Conservation (phyloP, 345 rosid genomes). For the Brassica juncea region DNA sequence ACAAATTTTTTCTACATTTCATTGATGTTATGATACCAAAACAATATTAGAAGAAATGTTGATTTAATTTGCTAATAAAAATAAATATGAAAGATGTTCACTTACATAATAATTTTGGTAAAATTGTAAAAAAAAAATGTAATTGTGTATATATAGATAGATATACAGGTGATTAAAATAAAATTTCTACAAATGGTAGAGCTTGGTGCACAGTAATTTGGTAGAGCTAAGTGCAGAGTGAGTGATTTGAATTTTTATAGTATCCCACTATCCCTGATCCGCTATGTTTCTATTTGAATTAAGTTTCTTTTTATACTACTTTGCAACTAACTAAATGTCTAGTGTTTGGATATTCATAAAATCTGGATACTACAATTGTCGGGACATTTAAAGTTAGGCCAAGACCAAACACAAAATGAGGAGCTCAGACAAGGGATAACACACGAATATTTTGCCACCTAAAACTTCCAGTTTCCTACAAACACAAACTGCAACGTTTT, state of each 20-base stretch:
- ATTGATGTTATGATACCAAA: neutral
- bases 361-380: neutral
- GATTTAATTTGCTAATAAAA: no score
- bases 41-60: neutral
- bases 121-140: no score
- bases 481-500: slow-evolving; percentile 28
- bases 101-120: neutral
- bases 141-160: no score
- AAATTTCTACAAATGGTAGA: neutral
- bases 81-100: neutral
- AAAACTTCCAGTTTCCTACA: neutral
- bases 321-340: neutral
- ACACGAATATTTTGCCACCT: slow-evolving; percentile 13
- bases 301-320: no score
- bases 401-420: neutral
- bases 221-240: neutral
- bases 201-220: neutral
- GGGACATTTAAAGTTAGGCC: neutral
- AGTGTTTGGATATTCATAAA: neutral
- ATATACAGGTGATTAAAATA: neutral
- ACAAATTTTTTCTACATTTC: neutral
- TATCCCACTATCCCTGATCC: neutral
- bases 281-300: neutral
- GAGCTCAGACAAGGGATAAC: neutral
- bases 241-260: neutral